Evolutionary conservation across 345 rosid species (phyloP).

Genomic region (Arabidopsis arenosa): DNA sequence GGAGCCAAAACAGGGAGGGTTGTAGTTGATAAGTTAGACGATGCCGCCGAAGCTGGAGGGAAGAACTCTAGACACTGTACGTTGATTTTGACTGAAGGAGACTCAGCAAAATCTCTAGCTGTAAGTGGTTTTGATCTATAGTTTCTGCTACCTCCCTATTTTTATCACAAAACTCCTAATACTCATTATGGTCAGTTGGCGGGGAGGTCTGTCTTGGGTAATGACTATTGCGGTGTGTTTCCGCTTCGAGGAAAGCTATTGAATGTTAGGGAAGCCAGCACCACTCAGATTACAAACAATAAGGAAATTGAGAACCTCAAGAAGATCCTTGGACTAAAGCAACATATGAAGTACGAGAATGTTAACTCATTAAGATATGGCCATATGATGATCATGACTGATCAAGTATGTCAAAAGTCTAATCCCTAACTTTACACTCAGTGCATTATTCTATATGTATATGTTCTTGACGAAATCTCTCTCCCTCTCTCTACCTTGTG

Average conservation of each 20-base stretch:
- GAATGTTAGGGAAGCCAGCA: slow-evolving; percentile 93
- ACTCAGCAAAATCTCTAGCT: slow-evolving; percentile 96
- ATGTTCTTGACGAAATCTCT: slow-evolving; percentile 12
- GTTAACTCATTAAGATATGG: slow-evolving; percentile 96
- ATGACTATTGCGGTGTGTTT: slow-evolving; percentile 81
- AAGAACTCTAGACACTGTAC: slow-evolving; percentile 77
- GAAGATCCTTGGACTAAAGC: slow-evolving; percentile 96
- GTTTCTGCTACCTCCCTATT: neutral
- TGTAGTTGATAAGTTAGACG: slow-evolving; percentile 78
- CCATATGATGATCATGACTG: slow-evolving; percentile 98
- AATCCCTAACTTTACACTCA: neutral
- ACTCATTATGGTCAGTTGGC: slow-evolving; percentile 59
- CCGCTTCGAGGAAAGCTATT: slow-evolving; percentile 93
- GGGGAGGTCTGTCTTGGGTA: slow-evolving; percentile 69
- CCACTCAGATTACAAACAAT: slow-evolving; percentile 80
- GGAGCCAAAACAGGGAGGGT: slow-evolving; percentile 75
- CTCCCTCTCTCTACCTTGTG: slow-evolving; percentile 35
- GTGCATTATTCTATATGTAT: neutral
- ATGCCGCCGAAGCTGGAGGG: slow-evolving; percentile 94
- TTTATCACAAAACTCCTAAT: slow-evolving; percentile 25
- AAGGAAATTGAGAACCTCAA: slow-evolving; percentile 84
- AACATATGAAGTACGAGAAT: slow-evolving; percentile 65
- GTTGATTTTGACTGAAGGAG: slow-evolving; percentile 97
- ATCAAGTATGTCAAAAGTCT: slow-evolving; percentile 61
- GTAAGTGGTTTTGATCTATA: slow-evolving; percentile 52